Percentiles rank a stretch among this genome's conserved stretches.
Evolutionary conservation across 164 flowering plant species (phyloP).

Genomic region (Stephania cephalantha): DNA sequence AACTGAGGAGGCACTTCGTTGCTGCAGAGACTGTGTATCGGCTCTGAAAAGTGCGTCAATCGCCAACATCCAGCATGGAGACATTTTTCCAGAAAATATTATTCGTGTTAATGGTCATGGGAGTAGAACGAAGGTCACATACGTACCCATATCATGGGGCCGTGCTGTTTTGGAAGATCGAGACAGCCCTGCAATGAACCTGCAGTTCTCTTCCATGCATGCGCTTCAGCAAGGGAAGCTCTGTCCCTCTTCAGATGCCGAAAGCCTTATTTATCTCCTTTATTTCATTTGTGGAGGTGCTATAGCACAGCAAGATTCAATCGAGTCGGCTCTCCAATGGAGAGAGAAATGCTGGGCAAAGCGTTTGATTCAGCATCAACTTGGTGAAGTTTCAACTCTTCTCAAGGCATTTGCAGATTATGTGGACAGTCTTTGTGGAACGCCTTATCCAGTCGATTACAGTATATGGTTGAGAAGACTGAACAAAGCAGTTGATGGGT

Average conservation of each 20-base stretch:
- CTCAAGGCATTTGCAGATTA: slow-evolving; percentile 84
- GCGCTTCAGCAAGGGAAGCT: slow-evolving; percentile 82
- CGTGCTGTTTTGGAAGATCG: slow-evolving; percentile 80
- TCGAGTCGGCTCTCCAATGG: slow-evolving; percentile 80
- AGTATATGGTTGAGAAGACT: slow-evolving; percentile 73
- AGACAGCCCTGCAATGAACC: slow-evolving; percentile 69
- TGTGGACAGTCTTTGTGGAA: slow-evolving; percentile 81
- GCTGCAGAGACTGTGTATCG: slow-evolving; percentile 70
- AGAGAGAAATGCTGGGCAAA: slow-evolving; percentile 68
- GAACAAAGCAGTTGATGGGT: slow-evolving; percentile 45
- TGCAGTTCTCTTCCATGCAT: slow-evolving; percentile 73
- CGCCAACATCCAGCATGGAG: slow-evolving; percentile 71
- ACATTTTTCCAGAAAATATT: slow-evolving; percentile 72
- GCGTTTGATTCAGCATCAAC: slow-evolving; percentile 62
- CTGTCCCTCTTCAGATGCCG: slow-evolving; percentile 78
- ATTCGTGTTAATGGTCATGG: slow-evolving; percentile 35
- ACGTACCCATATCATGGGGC: slow-evolving; percentile 60
- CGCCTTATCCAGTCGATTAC: slow-evolving; percentile 74
- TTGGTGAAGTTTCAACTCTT: slow-evolving; percentile 74
- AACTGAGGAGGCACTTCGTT: slow-evolving; percentile 50
- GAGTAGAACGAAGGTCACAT: slow-evolving; percentile 19
- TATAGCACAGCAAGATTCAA: slow-evolving; percentile 62
- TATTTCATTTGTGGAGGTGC: slow-evolving; percentile 55
- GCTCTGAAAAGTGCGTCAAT: slow-evolving; percentile 52
- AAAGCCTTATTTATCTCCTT: slow-evolving; percentile 68